These are phyloP conservation scores for Elsinoe batatas DNA, from an alignment of 2,329 filamentous ascomycete species.

Conservation along the genomic window DNA sequence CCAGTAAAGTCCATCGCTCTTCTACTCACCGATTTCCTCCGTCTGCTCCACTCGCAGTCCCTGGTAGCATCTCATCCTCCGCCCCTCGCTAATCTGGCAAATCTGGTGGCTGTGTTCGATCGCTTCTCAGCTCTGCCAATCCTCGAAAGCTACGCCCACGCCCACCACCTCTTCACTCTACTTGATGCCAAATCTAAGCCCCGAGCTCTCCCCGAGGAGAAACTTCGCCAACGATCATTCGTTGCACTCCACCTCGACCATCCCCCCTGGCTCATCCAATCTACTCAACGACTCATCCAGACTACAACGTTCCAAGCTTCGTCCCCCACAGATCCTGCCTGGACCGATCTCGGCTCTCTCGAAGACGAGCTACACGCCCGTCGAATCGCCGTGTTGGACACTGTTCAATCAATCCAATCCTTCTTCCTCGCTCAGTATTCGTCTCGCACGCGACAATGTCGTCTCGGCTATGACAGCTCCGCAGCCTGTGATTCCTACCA, in stretches of 20 bases:
- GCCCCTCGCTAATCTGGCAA: constrained; percentile 55
- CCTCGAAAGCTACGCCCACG: constrained; percentile 46
- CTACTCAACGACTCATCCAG: constrained; percentile 56
- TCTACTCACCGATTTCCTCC: constrained; percentile 54
- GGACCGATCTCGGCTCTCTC: constrained; percentile 64
- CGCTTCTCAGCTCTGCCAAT: constrained; percentile 56
- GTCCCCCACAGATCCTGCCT: constrained; percentile 38
- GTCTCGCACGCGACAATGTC: constrained; percentile 58
- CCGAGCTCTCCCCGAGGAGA: constrained; percentile 44
- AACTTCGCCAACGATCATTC: constrained; percentile 58
- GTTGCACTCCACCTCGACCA: constrained; percentile 57
- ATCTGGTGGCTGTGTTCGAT: constrained; percentile 61
- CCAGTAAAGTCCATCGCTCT: constrained; percentile 46
- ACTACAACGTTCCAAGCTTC: constrained; percentile 30
- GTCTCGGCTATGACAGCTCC: constrained; percentile 63
- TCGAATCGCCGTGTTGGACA: constrained; percentile 56
- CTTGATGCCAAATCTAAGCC: constrained; percentile 36
- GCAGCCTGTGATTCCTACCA: constrained; percentile 67
- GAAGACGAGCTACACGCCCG: constrained; percentile 62
- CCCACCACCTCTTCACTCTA: constrained; percentile 32
- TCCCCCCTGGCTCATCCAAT: constrained; percentile 48
- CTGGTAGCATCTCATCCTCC: constrained; percentile 27
- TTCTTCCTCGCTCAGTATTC: constrained; percentile 61
- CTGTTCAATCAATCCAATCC: constrained; percentile 57
- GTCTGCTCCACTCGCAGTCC: constrained; percentile 52